These are phyloP conservation scores for Alternaria sp. DNA, from an alignment of 2,329 filamentous ascomycete genomes.

Conservation along the genomic window DNA sequence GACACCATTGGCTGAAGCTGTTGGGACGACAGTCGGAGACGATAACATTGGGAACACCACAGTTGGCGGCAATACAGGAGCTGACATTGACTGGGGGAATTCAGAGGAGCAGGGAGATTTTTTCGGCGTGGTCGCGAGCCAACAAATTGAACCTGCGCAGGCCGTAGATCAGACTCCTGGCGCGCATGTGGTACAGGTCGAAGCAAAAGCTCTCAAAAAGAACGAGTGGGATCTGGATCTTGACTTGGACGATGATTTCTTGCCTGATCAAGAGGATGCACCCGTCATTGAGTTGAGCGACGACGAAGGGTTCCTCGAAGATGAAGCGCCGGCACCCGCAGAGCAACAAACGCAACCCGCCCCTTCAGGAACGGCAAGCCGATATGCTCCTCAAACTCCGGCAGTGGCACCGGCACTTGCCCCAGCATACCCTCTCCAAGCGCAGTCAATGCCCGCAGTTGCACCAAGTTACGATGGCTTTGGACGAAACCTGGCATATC, in stretches of 20 bases:
- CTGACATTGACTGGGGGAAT: slow-evolving; percentile 49
- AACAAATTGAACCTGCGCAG: slow-evolving; percentile 30
- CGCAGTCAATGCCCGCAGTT: slow-evolving; percentile 49
- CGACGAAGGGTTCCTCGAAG: slow-evolving; percentile 84
- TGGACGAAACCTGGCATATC: slow-evolving; percentile 39
- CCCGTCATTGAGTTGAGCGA: slow-evolving; percentile 77
- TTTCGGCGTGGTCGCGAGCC: slow-evolving; percentile 26
- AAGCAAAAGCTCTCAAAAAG: slow-evolving; percentile 60
- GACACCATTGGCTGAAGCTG: slow-evolving; percentile 39
- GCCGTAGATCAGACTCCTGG: slow-evolving; percentile 29
- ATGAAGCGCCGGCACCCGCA: slow-evolving; percentile 58
- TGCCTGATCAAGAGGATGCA: slow-evolving; percentile 63
- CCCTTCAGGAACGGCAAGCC: slow-evolving; percentile 30
- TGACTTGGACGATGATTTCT: slow-evolving; percentile 77
- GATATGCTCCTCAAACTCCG: slow-evolving; percentile 50
- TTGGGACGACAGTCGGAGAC: slow-evolving; percentile 45
- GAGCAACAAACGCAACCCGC: slow-evolving; percentile 26
- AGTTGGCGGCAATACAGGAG: slow-evolving; percentile 42
- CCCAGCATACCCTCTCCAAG: slow-evolving; percentile 58
- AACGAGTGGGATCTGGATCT: slow-evolving; percentile 84
- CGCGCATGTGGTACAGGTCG: slow-evolving; percentile 30
- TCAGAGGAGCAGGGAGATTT: slow-evolving; percentile 48
- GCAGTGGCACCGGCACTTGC: slow-evolving; percentile 37
- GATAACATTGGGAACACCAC: slow-evolving; percentile 42
- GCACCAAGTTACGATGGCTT: slow-evolving; percentile 45